Percentiles rank a stretch among this genome's conserved stretches.
These are phyloP conservation scores for Colletotrichum endophyticum DNA, from an alignment of 2,329 filamentous ascomycete genomes.

Conservation along the genomic window DNA sequence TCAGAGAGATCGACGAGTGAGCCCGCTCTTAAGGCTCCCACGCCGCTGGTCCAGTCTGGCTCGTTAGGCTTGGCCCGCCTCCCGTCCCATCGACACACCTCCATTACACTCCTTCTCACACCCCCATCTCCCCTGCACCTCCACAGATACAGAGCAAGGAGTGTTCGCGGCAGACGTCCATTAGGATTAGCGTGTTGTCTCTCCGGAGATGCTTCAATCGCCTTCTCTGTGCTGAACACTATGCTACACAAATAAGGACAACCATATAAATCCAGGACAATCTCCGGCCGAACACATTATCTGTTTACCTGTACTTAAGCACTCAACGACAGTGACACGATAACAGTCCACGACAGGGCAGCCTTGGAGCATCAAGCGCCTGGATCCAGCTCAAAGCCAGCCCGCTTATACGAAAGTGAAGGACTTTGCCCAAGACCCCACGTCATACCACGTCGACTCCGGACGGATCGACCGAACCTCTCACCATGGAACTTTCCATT, in stretches of 20 bases:
- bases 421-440: neutral
- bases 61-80: constrained; percentile 5
- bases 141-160: constrained; percentile 10
- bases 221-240: neutral
- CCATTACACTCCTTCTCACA: neutral
- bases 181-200: constrained; percentile 9
- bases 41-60: neutral
- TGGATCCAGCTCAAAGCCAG: neutral
- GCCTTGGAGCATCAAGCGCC: neutral
- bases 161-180: constrained; percentile 10
- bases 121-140: constrained; percentile 6
- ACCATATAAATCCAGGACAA: constrained; percentile 8
- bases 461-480: neutral
- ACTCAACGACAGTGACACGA: neutral
- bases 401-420: neutral
- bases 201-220: constrained; percentile 19
- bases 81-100: neutral
- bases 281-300: neutral
- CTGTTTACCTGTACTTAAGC: neutral
- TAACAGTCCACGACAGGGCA: neutral
- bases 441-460: neutral
- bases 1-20: constrained; percentile 17
- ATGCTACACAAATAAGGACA: neutral
- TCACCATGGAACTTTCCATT: constrained; percentile 38
- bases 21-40: constrained; percentile 16